Evolutionary conservation across 768 basidiomycete genomes (phyloP), one percentile per base, ranked within the genome.

Genomic region (Suillus luteus): DNA sequence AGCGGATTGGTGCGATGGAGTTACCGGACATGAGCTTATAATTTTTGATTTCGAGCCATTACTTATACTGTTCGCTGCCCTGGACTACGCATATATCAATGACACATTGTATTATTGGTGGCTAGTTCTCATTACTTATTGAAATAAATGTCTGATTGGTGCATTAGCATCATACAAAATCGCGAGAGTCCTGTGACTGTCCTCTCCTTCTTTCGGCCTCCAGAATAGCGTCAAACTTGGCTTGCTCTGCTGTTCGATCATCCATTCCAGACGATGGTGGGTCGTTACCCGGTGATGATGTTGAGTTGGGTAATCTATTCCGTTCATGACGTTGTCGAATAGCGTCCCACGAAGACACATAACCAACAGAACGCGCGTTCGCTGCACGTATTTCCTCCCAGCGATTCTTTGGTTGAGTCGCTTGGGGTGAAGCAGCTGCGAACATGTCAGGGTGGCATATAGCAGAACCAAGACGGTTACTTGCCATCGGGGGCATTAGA

Each of bases 301-400:
- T 57, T 35, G 62, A 40, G 55, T 65, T 40, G 49, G 70, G 66
- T 3, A 74, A 65, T 49, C 38, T 71, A 40, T 41, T 66, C 52
- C 77, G 80, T 70, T 83, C 82, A 65, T 88, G 81, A 55, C 78
- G 79, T 70, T 89, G 86, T 38, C 90, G 85, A 24, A 92, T 78
- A 31, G 76, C 72, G 68, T 91, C 90, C 90, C 90, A 91, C 4
- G 87, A 79, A 22, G 90, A 90, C 4, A 71, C 73, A 46, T 72
- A 70, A 43, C 73, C 79, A 17, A 75, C 63, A 37, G 73, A 76
- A 22, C 77, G 73, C 17, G 76, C 77, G 64, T 88, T 88, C 38
- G 77, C 82, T 51, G 78, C 77, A 61, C 89, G 85, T 55, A 92
- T 86, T 65, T 87, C 82, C 40, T 89, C 87, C 90, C 90, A 92